Conservation (phyloP, 75 land plant genomes). For the Sequoiadendron giganteum region DNA sequence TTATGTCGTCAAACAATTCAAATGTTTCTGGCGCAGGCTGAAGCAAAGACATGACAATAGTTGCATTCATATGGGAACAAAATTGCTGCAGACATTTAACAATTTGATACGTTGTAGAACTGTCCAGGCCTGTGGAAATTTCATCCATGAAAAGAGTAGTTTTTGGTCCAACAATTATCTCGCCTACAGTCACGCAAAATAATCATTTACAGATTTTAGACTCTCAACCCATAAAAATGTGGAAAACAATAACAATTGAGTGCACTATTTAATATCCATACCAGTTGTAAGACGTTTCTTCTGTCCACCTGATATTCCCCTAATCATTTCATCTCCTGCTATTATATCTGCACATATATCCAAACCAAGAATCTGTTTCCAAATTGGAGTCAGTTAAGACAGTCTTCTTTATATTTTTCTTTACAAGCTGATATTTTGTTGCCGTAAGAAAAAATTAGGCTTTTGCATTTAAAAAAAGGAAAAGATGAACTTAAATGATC, state of each 20-base stretch:
- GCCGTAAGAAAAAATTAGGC: not conserved
- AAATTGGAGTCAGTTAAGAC: not conserved
- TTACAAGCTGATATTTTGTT: not conserved
- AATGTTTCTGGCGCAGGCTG: slow-evolving; percentile 44
- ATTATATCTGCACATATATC: slow-evolving; percentile 31
- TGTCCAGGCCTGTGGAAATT: slow-evolving; percentile 38
- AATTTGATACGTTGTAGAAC: slow-evolving; percentile 37
- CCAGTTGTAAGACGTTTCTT: slow-evolving; percentile 36
- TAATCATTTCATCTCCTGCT: slow-evolving; percentile 26
- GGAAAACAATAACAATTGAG: not conserved
- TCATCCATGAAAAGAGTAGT: slow-evolving; percentile 34
- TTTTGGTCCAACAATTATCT: slow-evolving; percentile 47
- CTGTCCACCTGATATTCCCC: slow-evolving; percentile 45
- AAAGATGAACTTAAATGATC: not conserved
- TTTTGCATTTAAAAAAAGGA: not conserved
- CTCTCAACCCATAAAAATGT: not conserved
- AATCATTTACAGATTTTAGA: not conserved
- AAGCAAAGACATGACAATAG: slow-evolving; percentile 35
- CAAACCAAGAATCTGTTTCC: slow-evolving; percentile 24
- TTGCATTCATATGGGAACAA: slow-evolving; percentile 26
- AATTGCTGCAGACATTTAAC: slow-evolving; percentile 26
- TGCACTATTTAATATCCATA: not conserved
- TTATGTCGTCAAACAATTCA: slow-evolving; percentile 35
- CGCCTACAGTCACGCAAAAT: slow-evolving; percentile 10
- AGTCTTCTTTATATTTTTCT: not conserved